phyloP scores from a whole-genome alignment of 164 flowering plant genomes.

The Vitis amurensis region DNA sequence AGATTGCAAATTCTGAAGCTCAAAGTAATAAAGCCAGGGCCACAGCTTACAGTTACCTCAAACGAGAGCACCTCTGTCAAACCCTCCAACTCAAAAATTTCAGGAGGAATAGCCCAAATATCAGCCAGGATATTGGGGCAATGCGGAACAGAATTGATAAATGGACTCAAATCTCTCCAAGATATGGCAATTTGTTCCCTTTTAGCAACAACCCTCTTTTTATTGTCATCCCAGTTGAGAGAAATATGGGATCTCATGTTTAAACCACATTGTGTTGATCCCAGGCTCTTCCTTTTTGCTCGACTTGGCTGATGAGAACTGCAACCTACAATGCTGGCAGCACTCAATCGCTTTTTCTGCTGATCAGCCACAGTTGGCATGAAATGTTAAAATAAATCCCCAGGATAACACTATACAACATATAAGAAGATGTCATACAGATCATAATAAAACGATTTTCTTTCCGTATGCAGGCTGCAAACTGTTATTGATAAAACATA shows the following conservation, averaged over 20 bases:
- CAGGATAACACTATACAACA: conserved; percentile 3
- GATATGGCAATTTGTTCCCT: conserved; percentile 73
- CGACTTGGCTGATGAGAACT: conserved; percentile 43
- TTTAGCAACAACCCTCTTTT: conserved; percentile 60
- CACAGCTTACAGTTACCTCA: conserved; percentile 50
- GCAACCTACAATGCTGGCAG: conserved; percentile 38
- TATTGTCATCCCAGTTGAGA: conserved; percentile 68
- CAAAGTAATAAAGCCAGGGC: conserved; percentile 1
- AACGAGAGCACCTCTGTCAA: conserved; percentile 58
- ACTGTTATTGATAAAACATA: background rate
- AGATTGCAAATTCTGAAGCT: background rate
- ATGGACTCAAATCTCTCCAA: conserved; percentile 60
- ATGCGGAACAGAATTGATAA: conserved; percentile 37
- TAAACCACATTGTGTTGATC: conserved; percentile 26
- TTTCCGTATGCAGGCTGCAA: background rate
- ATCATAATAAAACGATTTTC: background rate
- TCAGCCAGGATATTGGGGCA: conserved; percentile 53
- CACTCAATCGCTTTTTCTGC: conserved; percentile 56
- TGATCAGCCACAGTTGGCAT: conserved; percentile 75
- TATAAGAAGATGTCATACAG: background rate
- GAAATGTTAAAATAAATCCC: conserved; percentile 8
- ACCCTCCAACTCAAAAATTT: conserved; percentile 60
- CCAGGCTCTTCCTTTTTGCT: conserved; percentile 51
- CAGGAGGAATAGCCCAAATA: conserved; percentile 57
- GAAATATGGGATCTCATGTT: conserved; percentile 50